Evolutionary conservation across 2,329 filamentous ascomycete species (phyloP).

Genomic region (Macrophomina phaseolina): DNA sequence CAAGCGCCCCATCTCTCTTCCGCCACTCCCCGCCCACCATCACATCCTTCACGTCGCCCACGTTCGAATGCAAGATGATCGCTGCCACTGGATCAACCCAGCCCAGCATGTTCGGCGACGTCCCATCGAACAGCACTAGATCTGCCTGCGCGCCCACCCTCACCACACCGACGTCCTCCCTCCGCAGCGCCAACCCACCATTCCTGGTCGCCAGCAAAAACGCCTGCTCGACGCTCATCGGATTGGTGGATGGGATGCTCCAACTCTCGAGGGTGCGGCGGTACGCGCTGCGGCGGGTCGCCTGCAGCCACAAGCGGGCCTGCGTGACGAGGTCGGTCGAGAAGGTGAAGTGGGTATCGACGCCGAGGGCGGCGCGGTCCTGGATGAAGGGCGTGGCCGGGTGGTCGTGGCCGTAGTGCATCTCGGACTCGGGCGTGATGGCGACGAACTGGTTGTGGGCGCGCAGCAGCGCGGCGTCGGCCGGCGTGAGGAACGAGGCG

Average conservation of each 20-base stretch:
- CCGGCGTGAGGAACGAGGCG: constrained; percentile 51
- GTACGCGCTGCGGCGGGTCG: constrained; percentile 48
- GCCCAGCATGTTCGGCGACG: constrained; percentile 57
- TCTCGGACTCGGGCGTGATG: constrained; percentile 64
- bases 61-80: constrained; percentile 60
- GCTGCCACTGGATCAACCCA: constrained; percentile 64
- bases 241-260: constrained; percentile 54
- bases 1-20: constrained; percentile 53
- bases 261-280: constrained; percentile 47
- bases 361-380: constrained; percentile 60
- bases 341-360: constrained; percentile 62
- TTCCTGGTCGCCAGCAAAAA: constrained; percentile 61
- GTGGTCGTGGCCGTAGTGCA: constrained; percentile 63
- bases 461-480: constrained; percentile 52
- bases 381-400: constrained; percentile 50
- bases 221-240: constrained; percentile 61
- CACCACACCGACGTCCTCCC: constrained; percentile 60
- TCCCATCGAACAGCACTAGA: constrained; percentile 59
- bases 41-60: constrained; percentile 60
- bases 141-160: constrained; percentile 60
- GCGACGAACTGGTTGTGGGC: constrained; percentile 60
- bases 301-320: constrained; percentile 62
- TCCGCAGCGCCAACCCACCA: constrained; percentile 58
- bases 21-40: constrained; percentile 56
- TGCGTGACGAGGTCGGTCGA: constrained; percentile 54